Evolutionary conservation across 805 yeast species (phyloP).

Genomic region (Metschnikowia lochheadii): DNA sequence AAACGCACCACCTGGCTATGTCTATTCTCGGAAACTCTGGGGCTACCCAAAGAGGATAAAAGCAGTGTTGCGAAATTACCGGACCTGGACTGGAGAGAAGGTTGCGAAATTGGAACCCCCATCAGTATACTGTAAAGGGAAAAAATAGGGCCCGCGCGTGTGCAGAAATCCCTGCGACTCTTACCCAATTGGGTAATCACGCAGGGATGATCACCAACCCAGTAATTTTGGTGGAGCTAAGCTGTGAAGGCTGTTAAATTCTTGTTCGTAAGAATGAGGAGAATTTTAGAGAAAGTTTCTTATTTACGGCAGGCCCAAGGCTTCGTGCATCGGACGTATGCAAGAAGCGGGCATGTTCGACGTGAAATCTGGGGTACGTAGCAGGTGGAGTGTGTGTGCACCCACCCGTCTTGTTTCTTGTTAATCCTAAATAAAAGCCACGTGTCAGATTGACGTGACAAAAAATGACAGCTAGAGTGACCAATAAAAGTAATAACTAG

Average conservation of each 20-base stretch:
- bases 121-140: constrained; percentile 1
- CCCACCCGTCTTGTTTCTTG: not conserved
- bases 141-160: not conserved
- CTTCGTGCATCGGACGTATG: not conserved
- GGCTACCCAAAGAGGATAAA: constrained; percentile 5
- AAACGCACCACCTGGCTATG: not conserved
- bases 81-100: constrained; percentile 1
- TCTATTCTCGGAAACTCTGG: constrained; percentile 4
- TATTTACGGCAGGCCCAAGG: not conserved
- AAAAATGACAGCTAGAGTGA: too few relatives aligned
- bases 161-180: not conserved
- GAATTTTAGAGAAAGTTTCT: not conserved
- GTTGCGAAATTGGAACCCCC: constrained; percentile 3
- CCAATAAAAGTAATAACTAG: too few relatives aligned
- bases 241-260: not conserved
- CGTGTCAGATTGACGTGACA: not conserved
- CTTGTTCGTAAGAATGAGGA: not conserved
- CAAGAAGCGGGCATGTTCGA: not conserved
- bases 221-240: not conserved
- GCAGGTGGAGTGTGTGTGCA: not conserved
- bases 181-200: not conserved
- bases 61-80: constrained; percentile 2
- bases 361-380: not conserved
- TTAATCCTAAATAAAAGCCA: not conserved
- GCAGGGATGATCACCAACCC: not conserved